Conservation (phyloP, 1,139 yeast species). For the Geotrichum restrictum region DNA sequence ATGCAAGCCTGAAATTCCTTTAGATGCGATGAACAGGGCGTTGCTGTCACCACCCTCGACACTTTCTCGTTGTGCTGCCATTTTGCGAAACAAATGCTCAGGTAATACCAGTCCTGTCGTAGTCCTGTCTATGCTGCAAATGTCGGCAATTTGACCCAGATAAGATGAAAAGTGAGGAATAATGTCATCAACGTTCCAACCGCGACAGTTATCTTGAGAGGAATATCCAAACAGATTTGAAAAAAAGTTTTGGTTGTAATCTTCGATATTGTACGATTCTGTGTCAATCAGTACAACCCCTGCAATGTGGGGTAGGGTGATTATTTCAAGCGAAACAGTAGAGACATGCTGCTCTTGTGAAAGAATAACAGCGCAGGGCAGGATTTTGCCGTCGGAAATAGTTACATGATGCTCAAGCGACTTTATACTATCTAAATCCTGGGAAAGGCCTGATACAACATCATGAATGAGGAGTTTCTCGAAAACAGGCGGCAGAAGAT, state of each 20-base stretch:
- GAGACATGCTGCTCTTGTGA: neutral
- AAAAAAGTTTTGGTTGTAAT: conserved; percentile 75
- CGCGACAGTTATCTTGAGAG: conserved; percentile 44
- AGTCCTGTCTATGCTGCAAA: conserved; percentile 26
- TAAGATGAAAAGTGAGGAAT: conserved; percentile 63
- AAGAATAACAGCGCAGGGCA: conserved; percentile 16
- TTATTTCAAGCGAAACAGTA: conserved; percentile 8
- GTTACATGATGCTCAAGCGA: conserved; percentile 18
- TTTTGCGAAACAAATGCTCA: conserved; percentile 79
- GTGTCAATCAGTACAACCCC: conserved; percentile 74
- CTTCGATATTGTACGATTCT: conserved; percentile 45
- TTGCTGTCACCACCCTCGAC: conserved; percentile 18
- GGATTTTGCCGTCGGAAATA: conserved; percentile 17
- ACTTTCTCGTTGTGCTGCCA: conserved; percentile 34
- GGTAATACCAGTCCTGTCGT: conserved; percentile 63
- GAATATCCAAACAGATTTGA: conserved; percentile 71
- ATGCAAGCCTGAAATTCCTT: conserved; percentile 64
- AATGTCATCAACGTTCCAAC: conserved; percentile 51
- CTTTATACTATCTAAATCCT: conserved; percentile 12
- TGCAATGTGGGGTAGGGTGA: conserved; percentile 75
- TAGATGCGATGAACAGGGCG: conserved; percentile 25
- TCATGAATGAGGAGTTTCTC: conserved; percentile 21
- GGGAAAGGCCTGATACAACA: conserved; percentile 21
- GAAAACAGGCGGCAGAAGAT: conserved; percentile 22
- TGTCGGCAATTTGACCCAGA: conserved; percentile 46